phyloP scores from a whole-genome alignment of 371 early-diverging fungal species.

The Mucor irregularis region DNA sequence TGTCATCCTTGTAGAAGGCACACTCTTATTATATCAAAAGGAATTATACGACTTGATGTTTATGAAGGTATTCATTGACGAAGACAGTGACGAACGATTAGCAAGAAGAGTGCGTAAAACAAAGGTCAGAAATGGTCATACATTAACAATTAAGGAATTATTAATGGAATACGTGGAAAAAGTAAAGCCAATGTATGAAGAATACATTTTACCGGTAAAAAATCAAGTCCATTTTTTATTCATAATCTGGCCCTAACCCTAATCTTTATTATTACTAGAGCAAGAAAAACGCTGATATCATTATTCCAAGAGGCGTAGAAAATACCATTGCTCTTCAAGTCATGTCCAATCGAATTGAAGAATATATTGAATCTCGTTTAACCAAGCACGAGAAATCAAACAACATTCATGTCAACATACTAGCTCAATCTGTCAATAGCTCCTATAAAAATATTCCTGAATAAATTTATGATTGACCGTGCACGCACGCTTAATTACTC shows the following conservation, averaged over 20 bases:
- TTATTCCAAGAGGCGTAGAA: slow-evolving; percentile 81
- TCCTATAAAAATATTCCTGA: slow-evolving; percentile 43
- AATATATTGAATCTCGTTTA: slow-evolving; percentile 41
- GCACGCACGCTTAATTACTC: not conserved
- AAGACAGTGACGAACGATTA: slow-evolving; percentile 67
- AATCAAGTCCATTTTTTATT: not conserved
- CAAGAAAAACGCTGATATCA: slow-evolving; percentile 84
- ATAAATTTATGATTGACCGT: slow-evolving; percentile 18
- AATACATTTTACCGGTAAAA: slow-evolving; percentile 77
- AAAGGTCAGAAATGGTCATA: slow-evolving; percentile 30
- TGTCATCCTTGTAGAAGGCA: slow-evolving; percentile 66
- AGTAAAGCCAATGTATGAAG: slow-evolving; percentile 86
- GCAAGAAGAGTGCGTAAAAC: slow-evolving; percentile 44
- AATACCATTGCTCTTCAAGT: slow-evolving; percentile 78
- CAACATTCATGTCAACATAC: slow-evolving; percentile 21
- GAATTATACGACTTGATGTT: slow-evolving; percentile 55
- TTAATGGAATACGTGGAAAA: slow-evolving; percentile 71
- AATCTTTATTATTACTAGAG: slow-evolving; percentile 48
- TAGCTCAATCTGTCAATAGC: slow-evolving; percentile 32
- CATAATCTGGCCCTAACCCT: not conserved
- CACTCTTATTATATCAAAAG: slow-evolving; percentile 57
- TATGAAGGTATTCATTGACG: slow-evolving; percentile 67
- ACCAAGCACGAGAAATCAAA: slow-evolving; percentile 3
- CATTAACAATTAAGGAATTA: slow-evolving; percentile 50
- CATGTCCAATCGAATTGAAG: slow-evolving; percentile 64